A percentile compares a stretch with the other conserved stretches of the same genome.
Evolutionary conservation across 345 rosid genomes (phyloP).

Genomic region (Alliaria petiolata): DNA sequence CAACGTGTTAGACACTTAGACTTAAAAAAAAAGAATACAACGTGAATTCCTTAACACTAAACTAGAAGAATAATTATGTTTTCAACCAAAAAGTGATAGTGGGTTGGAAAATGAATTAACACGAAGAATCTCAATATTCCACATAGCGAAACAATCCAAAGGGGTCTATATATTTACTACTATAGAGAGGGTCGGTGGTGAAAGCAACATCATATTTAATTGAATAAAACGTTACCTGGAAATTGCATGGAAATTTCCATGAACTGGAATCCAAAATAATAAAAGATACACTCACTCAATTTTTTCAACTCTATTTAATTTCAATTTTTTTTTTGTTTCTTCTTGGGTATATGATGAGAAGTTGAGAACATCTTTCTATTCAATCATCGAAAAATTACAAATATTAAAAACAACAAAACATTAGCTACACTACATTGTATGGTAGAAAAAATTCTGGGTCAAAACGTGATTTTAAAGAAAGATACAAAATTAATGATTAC

Average conservation of each 20-base stretch:
- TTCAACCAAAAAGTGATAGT: background rate
- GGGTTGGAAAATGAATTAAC: background rate
- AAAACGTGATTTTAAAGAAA: background rate
- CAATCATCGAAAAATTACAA: background rate
- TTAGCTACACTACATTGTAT: no score
- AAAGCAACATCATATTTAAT: conserved; percentile 8
- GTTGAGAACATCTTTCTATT: background rate
- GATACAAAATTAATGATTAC: no score
- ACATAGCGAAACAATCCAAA: conserved; percentile 1
- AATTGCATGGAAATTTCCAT: conserved; percentile 30
- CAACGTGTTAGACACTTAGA: background rate
- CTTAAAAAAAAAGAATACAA: background rate
- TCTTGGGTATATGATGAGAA: background rate
- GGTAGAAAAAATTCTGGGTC: background rate
- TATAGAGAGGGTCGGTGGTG: conserved; percentile 7
- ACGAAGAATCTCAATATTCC: background rate
- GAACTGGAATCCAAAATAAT: conserved; percentile 20
- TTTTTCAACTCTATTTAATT: background rate
- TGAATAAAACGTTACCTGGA: background rate
- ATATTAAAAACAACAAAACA: background rate
- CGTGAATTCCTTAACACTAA: conserved; percentile 2
- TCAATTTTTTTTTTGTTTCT: background rate
- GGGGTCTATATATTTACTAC: background rate
- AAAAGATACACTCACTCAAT: conserved; percentile 6
- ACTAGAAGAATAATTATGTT: background rate